Evolutionary conservation across 1,284 basidiomycete species (phyloP).

Genomic region (Melanopsichium pennsylvanicum): DNA sequence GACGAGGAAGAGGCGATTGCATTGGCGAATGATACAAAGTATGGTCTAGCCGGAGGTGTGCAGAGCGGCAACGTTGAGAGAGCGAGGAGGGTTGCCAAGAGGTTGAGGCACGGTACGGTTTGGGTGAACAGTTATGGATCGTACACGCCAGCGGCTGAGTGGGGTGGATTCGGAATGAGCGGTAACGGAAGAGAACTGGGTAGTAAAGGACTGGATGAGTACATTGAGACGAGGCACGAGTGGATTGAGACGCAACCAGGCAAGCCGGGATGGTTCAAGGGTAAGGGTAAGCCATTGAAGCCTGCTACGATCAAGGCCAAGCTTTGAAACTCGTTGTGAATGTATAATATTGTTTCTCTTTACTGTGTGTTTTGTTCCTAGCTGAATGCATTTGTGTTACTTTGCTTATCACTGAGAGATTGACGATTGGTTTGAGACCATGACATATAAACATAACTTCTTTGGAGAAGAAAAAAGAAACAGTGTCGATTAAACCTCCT

Average conservation of each 20-base stretch:
- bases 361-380: too few species aligned
- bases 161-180: slow-evolving; percentile 64
- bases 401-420: too few species aligned
- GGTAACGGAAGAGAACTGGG: slow-evolving; percentile 65
- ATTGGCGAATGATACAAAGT: slow-evolving; percentile 64
- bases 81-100: slow-evolving; percentile 56
- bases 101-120: slow-evolving; percentile 62
- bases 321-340: too few species aligned
- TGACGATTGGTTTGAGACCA: too few species aligned
- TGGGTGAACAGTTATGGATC: slow-evolving; percentile 64
- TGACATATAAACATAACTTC: too few species aligned
- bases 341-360: too few species aligned
- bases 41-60: slow-evolving; percentile 63
- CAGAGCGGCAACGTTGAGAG: slow-evolving; percentile 53
- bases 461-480: too few species aligned
- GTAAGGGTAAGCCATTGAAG: slow-evolving; percentile 16
- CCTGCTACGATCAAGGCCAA: slow-evolving; percentile 26
- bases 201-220: slow-evolving; percentile 62
- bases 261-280: slow-evolving; percentile 61
- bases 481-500: too few species aligned
- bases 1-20: slow-evolving; percentile 60
- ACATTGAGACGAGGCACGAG: slow-evolving; percentile 62
- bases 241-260: slow-evolving; percentile 59
- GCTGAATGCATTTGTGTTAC: too few species aligned
- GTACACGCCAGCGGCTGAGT: slow-evolving; percentile 63